phyloP scores from a whole-genome alignment of 2,329 filamentous ascomycete species.

The Aspergillus sp. region DNA sequence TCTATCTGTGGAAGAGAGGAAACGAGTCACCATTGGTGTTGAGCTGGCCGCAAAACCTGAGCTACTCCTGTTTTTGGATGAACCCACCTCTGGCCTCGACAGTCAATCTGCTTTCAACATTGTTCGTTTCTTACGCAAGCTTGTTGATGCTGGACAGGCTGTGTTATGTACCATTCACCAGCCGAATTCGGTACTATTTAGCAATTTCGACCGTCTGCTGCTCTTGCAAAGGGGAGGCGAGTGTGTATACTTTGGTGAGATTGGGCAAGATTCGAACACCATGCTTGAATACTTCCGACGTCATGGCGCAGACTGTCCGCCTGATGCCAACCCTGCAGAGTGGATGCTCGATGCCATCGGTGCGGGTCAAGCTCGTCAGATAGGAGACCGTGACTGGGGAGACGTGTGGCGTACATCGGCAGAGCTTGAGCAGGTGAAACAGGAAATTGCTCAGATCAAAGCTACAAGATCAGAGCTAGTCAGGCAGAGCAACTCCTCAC shows the following conservation, averaged over 20 bases:
- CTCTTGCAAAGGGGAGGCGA: slow-evolving; percentile 52
- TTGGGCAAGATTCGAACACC: slow-evolving; percentile 45
- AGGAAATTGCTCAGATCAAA: slow-evolving; percentile 64
- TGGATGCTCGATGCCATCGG: slow-evolving; percentile 59
- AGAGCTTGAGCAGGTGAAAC: slow-evolving; percentile 63
- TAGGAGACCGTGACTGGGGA: slow-evolving; percentile 73
- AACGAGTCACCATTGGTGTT: slow-evolving; percentile 35
- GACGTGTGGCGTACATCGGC: slow-evolving; percentile 72
- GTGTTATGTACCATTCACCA: slow-evolving; percentile 60
- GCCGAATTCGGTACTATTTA: slow-evolving; percentile 52
- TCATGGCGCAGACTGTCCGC: slow-evolving; percentile 37
- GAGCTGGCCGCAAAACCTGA: slow-evolving; percentile 40
- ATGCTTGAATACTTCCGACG: slow-evolving; percentile 32
- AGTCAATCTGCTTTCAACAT: slow-evolving; percentile 57
- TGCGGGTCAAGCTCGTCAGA: slow-evolving; percentile 65
- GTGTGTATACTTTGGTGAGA: slow-evolving; percentile 51
- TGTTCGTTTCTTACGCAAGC: slow-evolving; percentile 54
- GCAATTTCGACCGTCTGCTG: slow-evolving; percentile 54
- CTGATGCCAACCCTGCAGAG: slow-evolving; percentile 50
- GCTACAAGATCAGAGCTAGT: slow-evolving; percentile 50
- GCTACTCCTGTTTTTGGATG: slow-evolving; percentile 62
- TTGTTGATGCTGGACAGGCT: slow-evolving; percentile 55
- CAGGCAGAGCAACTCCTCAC: slow-evolving; percentile 28
- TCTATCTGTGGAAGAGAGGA: slow-evolving; percentile 51
- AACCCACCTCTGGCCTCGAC: slow-evolving; percentile 56